A percentile compares a stretch with the other conserved stretches of the same genome.
phyloP scores from a whole-genome alignment of 1,139 yeast genomes.

The Yamadazyma siamensis region DNA sequence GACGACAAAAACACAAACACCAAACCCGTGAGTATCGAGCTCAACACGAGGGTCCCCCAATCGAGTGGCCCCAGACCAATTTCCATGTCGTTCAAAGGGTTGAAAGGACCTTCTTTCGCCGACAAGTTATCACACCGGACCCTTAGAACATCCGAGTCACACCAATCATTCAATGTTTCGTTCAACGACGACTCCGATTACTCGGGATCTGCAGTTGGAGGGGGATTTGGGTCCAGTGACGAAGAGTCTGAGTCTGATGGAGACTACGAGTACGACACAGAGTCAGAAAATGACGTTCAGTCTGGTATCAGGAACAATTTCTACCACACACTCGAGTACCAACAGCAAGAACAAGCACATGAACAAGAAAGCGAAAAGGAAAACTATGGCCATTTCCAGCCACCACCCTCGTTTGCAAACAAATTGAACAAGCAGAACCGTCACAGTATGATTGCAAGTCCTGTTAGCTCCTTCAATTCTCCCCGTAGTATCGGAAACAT shows the following conservation, averaged over 20 bases:
- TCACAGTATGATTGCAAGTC: slow-evolving; percentile 1
- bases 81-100: slow-evolving; percentile 66
- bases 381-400: slow-evolving; percentile 5
- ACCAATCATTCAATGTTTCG: slow-evolving; percentile 42
- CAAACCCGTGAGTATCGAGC: slow-evolving; percentile 51
- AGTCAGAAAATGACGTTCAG: neutral
- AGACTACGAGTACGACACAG: slow-evolving; percentile 1
- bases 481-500: too few species aligned
- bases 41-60: neutral
- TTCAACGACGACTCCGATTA: slow-evolving; percentile 28
- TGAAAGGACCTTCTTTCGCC: slow-evolving; percentile 55
- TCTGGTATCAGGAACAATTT: neutral
- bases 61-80: slow-evolving; percentile 42
- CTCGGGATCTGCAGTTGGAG: slow-evolving; percentile 25
- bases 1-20: slow-evolving; percentile 6
- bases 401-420: slow-evolving; percentile 5
- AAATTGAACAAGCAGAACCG: slow-evolving; percentile 2
- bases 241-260: slow-evolving; percentile 20
- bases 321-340: neutral
- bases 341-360: slow-evolving; percentile 9
- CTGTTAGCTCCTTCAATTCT: slow-evolving; percentile 1
- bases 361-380: slow-evolving; percentile 9
- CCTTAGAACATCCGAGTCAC: slow-evolving; percentile 36
- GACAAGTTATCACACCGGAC: slow-evolving; percentile 28
- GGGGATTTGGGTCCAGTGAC: slow-evolving; percentile 28